Conservation (phyloP, 169 alveolate species). For the Plasmodium falciparum region DNA sequence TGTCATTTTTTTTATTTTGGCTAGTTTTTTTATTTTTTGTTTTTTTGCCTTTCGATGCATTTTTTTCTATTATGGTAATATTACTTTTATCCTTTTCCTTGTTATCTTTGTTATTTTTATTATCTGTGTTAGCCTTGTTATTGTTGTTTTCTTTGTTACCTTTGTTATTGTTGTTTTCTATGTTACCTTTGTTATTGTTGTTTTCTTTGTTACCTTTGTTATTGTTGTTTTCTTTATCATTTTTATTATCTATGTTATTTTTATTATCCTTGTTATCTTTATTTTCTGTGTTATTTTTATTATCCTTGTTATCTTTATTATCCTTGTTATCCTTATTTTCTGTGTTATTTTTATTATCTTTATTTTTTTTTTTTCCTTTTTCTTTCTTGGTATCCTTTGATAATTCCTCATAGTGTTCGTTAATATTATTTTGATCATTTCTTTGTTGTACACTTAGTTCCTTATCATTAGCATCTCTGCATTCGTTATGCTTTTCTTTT, state of each 20-base stretch:
- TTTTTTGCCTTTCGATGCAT: no score
- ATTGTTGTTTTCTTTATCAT: constrained; percentile 2
- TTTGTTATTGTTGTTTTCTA: background rate
- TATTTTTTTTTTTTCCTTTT: constrained; percentile 36
- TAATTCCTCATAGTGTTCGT: constrained; percentile 13
- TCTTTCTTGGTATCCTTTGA: constrained; percentile 17
- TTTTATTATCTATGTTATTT: background rate
- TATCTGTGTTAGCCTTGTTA: background rate
- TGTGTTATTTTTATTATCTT: constrained; percentile 10
- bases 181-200: constrained; percentile 7
- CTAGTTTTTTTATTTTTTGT: no score
- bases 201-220: constrained; percentile 2
- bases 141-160: background rate
- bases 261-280: constrained; percentile 16
- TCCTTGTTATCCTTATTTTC: constrained; percentile 1
- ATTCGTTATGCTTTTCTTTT: background rate
- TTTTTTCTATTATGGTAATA: no score
- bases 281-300: constrained; percentile 2
- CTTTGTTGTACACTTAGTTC: background rate
- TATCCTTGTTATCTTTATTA: background rate
- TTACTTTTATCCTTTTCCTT: no score
- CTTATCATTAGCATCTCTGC: background rate
- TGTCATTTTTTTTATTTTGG: no score
- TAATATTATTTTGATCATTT: background rate
- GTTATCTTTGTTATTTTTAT: background rate